phyloP scores from a whole-genome alignment of 192 early-diverging fungal genomes.

The Coemansia sp. region DNA sequence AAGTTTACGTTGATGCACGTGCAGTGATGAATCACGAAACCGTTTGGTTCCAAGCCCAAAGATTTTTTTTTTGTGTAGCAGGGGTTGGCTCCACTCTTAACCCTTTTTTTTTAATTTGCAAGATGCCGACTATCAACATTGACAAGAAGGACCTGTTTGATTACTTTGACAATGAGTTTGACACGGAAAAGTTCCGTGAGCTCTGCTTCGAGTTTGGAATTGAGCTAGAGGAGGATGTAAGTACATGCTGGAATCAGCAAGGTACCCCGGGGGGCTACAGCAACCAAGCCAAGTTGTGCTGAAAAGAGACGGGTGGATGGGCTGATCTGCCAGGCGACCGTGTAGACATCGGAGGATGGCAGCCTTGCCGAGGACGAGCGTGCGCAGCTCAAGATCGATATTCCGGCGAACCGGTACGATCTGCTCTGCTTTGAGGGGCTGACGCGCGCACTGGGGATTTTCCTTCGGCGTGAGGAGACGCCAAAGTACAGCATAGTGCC shows the following conservation, averaged over 20 bases:
- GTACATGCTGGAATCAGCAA: no score
- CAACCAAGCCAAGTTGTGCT: no score
- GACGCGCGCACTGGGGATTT: constrained; percentile 79
- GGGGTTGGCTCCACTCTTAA: background rate
- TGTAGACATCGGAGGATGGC: constrained; percentile 31
- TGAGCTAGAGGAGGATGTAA: constrained; percentile 94
- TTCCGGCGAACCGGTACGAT: constrained; percentile 98
- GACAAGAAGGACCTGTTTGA: constrained; percentile 84
- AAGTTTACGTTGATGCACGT: no score
- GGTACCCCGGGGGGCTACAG: no score
- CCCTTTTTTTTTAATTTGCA: background rate
- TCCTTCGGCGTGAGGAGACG: constrained; percentile 58
- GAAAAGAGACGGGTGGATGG: no score
- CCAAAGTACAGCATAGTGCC: constrained; percentile 24
- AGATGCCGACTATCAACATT: constrained; percentile 95
- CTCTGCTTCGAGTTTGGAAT: constrained; percentile 99
- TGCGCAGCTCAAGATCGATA: constrained; percentile 90
- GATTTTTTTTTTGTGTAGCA: constrained; percentile 4
- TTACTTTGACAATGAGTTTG: constrained; percentile 71
- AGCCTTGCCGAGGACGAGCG: constrained; percentile 52
- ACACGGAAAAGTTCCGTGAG: constrained; percentile 83
- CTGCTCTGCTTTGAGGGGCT: constrained; percentile 96
- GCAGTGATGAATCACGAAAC: no score
- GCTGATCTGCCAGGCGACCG: no score
- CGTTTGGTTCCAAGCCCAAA: constrained; percentile 12